Conservation (phyloP, 208 protist genomes). For the Leptomonas seymouri region DNA sequence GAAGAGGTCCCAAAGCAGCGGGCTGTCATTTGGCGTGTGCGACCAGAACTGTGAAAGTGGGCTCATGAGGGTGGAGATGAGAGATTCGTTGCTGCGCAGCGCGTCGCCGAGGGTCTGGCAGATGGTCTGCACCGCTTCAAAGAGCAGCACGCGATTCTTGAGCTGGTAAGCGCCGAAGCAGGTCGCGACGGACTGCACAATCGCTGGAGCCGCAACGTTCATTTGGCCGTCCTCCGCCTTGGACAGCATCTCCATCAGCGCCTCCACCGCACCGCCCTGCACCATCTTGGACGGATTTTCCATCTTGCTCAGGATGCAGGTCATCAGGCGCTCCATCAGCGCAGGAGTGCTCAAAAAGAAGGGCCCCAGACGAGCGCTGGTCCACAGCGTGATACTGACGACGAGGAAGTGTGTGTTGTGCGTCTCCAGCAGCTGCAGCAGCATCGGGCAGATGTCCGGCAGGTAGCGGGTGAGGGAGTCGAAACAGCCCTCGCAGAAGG, state of each 20-base stretch:
- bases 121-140: slow-evolving; percentile 72
- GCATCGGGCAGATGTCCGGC: slow-evolving; percentile 62
- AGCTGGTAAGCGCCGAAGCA: slow-evolving; percentile 86
- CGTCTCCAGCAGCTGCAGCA: slow-evolving; percentile 78
- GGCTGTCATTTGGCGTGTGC: slow-evolving; percentile 64
- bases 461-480: slow-evolving; percentile 81
- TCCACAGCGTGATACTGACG: slow-evolving; percentile 91
- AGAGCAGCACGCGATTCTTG: slow-evolving; percentile 86
- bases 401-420: slow-evolving; percentile 87
- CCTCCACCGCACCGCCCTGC: slow-evolving; percentile 71
- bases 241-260: slow-evolving; percentile 56
- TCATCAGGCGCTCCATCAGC: slow-evolving; percentile 47
- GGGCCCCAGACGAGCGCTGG: slow-evolving; percentile 67
- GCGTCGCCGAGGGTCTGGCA: slow-evolving; percentile 54
- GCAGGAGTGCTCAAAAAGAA: slow-evolving; percentile 51
- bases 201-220: slow-evolving; percentile 32
- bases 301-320: slow-evolving; percentile 70
- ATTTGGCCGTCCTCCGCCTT: slow-evolving; percentile 58
- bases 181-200: slow-evolving; percentile 49
- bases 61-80: slow-evolving; percentile 48
- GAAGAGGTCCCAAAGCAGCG: slow-evolving; percentile 81
- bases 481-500: slow-evolving; percentile 92
- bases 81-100: slow-evolving; percentile 44
- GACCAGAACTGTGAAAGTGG: slow-evolving; percentile 73
- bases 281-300: slow-evolving; percentile 84